Base-by-base conservation (phyloP, 306 rosid species). In the Trifolium repens region DNA sequence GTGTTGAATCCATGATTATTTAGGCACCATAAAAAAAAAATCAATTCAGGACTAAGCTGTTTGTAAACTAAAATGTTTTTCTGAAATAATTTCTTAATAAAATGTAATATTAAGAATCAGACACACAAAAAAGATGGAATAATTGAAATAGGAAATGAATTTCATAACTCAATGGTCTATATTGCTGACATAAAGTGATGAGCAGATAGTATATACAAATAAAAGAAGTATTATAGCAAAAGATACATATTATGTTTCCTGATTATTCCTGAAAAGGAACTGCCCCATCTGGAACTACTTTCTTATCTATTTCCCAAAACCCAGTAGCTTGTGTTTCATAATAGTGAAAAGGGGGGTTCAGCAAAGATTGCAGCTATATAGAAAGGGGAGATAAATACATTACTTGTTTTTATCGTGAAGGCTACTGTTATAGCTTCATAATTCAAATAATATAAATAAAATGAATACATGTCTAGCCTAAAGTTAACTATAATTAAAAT, bases 21-120 rank as follows among this genome's bases (percentile, higher is more conserved):
- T 52, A 69, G 42, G 52, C 22, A 60, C 42, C 42, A 57, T 22
- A 54, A 66, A 63, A 60, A 24, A 50, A 67, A 66, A 27, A 72
- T 4, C 44, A 74, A 63, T 40, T 30, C 47, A 52, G 4, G 58
- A 52, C 26, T 16, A 7, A 8, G 11, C 58, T 16, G 58, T 52
- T 16, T 52, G 8, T 16, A 16, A 16, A 52, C 26, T 52, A 7
- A 53, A 52, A 52, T n/a, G 26, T 7, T 16, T 7, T 52, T 16
- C 4, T 52, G 24, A n/a, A 52, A 7, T 52, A 52, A 16, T 16
- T 9, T 52, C 26, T 22, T 52, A 39, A 22, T 49, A 53, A 52
- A 57, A 53, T 53, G 63, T 26, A 7, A 24, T 15, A 53, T 39
- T 52, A 54, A 37, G 65, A 64, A 65, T 52, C 8, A 52, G 58